A percentile compares a stretch with the other conserved stretches of the same genome.
These are phyloP conservation scores for Austroboletus festivus DNA, from an alignment of 768 basidiomycete species.

Conservation along the genomic window DNA sequence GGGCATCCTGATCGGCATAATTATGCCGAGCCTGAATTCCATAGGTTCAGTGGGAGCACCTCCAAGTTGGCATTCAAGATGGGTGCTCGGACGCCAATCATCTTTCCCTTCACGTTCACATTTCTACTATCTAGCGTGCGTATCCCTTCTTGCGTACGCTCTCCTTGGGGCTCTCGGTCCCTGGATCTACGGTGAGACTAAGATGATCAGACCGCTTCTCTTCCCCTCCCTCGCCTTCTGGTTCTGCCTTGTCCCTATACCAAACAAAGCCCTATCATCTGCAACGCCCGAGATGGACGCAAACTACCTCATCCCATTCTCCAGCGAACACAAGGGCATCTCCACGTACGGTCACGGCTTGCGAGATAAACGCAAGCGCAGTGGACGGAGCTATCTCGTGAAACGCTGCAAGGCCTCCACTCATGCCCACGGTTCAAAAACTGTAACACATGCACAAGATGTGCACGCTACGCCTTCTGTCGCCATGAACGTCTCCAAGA, in stretches of 20 bases:
- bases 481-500: constrained; percentile 34
- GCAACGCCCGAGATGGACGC: constrained; percentile 1
- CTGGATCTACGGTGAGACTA: background rate
- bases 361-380: constrained; percentile 16
- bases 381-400: constrained; percentile 9
- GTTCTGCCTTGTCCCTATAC: constrained; percentile 6
- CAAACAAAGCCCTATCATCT: constrained; percentile 1
- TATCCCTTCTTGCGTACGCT: background rate
- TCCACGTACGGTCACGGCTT: background rate
- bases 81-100: background rate
- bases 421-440: constrained; percentile 4
- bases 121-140: background rate
- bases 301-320: constrained; percentile 1
- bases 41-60: background rate
- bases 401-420: constrained; percentile 18
- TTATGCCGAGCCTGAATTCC: constrained; percentile 13
- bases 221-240: constrained; percentile 9
- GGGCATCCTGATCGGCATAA: too few relatives aligned
- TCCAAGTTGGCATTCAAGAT: constrained; percentile 3
- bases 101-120: background rate
- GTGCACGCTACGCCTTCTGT: background rate
- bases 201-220: constrained; percentile 11
- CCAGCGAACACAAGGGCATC: background rate
- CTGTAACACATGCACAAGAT: background rate
- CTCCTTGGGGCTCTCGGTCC: background rate